Evolutionary conservation across 306 rosid species (phyloP).

Genomic region (Gillenia trifoliata): DNA sequence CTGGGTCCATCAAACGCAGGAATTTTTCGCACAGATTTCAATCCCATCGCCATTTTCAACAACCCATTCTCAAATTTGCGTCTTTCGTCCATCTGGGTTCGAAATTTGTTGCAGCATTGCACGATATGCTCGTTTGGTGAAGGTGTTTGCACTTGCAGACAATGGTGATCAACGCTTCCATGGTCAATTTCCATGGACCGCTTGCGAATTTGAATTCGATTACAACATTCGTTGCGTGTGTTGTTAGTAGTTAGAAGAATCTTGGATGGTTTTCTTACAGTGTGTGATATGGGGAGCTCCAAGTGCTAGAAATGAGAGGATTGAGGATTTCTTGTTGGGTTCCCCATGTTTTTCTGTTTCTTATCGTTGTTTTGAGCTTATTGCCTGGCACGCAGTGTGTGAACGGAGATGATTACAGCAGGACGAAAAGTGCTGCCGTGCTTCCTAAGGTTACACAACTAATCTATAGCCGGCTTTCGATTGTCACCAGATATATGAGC

Average conservation of each 20-base stretch:
- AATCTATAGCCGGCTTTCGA: slow-evolving; percentile 37
- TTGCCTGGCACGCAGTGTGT: slow-evolving; percentile 29
- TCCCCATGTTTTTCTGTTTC: slow-evolving; percentile 21
- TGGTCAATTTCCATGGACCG: background rate
- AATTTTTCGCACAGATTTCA: background rate
- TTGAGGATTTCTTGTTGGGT: slow-evolving; percentile 32
- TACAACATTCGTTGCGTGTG: background rate
- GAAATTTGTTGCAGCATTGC: background rate
- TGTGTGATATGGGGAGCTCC: slow-evolving; percentile 24
- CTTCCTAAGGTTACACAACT: slow-evolving; percentile 31
- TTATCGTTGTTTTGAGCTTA: slow-evolving; percentile 23
- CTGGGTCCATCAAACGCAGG: background rate
- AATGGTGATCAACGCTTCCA: no score
- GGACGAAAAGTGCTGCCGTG: slow-evolving; percentile 17
- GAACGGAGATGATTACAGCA: slow-evolving; percentile 22
- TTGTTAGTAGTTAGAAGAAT: background rate
- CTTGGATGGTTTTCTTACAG: slow-evolving; percentile 20
- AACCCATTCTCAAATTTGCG: slow-evolving; percentile 1
- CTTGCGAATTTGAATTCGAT: background rate
- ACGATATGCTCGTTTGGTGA: background rate
- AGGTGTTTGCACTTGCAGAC: background rate
- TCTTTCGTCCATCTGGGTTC: background rate
- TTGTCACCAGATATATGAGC: slow-evolving; percentile 36
- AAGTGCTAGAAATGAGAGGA: slow-evolving; percentile 32
- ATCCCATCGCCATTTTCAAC: background rate